phyloP scores from a whole-genome alignment of 2,329 filamentous ascomycete genomes.

The Colletotrichum sp. region DNA sequence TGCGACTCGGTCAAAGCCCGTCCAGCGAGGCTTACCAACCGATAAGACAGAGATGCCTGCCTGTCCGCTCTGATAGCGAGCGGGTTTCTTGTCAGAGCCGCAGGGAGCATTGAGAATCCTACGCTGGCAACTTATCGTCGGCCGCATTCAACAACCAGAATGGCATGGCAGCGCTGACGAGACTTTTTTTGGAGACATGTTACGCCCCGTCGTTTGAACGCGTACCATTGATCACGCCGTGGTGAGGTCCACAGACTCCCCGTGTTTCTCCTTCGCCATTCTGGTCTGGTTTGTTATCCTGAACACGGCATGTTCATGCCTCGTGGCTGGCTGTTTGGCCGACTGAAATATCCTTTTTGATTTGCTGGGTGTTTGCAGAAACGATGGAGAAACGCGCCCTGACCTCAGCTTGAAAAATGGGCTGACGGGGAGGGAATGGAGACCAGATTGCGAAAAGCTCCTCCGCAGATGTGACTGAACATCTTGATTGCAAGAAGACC shows the following conservation, averaged over 20 bases:
- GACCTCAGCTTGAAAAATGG: slow-evolving; percentile 19
- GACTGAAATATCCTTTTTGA: not conserved
- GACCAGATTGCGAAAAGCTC: not conserved
- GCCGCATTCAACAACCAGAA: not conserved
- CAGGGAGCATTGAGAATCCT: not conserved
- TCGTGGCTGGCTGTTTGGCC: not conserved
- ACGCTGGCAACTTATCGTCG: not conserved
- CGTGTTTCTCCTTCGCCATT: not conserved
- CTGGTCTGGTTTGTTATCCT: not conserved
- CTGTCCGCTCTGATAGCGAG: not conserved
- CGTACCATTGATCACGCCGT: not conserved
- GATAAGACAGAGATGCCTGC: not conserved
- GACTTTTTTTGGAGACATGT: not conserved
- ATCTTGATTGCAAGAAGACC: not conserved
- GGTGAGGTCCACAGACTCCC: not conserved
- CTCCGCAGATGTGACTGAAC: not conserved
- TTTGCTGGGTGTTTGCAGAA: not conserved
- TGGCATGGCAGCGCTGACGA: not conserved
- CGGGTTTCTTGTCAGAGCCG: not conserved
- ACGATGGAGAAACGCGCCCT: slow-evolving; percentile 9
- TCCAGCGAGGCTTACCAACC: not conserved
- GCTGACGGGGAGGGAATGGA: not conserved
- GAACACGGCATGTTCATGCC: not conserved
- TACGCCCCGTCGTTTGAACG: not conserved
- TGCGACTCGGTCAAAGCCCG: not conserved